These are phyloP conservation scores for Camellia granthamiana DNA, from an alignment of 148 eudicot genomes.

Conservation along the genomic window DNA sequence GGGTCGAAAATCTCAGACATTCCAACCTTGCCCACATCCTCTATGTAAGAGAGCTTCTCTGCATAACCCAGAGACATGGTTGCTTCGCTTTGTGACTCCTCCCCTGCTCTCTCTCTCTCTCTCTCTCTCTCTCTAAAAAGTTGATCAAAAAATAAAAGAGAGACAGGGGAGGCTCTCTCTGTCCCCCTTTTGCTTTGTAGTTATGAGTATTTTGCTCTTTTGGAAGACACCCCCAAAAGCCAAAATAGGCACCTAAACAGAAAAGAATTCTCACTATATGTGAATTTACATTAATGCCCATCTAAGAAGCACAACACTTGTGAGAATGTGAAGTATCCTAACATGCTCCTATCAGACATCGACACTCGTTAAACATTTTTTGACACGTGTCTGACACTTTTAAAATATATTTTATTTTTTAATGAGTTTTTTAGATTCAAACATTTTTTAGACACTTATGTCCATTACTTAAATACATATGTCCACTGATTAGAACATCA, in stretches of 20 bases:
- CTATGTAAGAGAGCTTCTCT: slow-evolving; percentile 77
- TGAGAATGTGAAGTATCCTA: too few relatives aligned
- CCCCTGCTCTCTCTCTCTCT: slow-evolving; percentile 13
- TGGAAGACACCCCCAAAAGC: background rate
- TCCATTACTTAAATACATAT: too few relatives aligned
- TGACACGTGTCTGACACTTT: too few relatives aligned
- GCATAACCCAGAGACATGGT: slow-evolving; percentile 77
- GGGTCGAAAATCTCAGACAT: slow-evolving; percentile 76
- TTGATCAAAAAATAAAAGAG: slow-evolving; percentile 10
- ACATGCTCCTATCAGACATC: too few relatives aligned
- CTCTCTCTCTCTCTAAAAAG: background rate
- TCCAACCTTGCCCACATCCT: slow-evolving; percentile 86
- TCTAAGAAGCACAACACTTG: too few relatives aligned
- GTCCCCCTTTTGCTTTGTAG: background rate
- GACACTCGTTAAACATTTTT: too few relatives aligned
- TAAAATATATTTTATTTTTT: too few relatives aligned
- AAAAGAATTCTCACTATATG: background rate
- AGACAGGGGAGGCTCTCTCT: background rate
- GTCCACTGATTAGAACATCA: too few relatives aligned
- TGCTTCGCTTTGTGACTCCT: background rate
- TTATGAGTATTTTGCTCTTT: background rate
- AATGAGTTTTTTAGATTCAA: too few relatives aligned
- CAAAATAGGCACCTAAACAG: background rate
- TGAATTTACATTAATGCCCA: background rate
- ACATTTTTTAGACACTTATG: too few relatives aligned